phyloP scores from a whole-genome alignment of 176 grass and related monocot species.

The Typha latifolia region DNA sequence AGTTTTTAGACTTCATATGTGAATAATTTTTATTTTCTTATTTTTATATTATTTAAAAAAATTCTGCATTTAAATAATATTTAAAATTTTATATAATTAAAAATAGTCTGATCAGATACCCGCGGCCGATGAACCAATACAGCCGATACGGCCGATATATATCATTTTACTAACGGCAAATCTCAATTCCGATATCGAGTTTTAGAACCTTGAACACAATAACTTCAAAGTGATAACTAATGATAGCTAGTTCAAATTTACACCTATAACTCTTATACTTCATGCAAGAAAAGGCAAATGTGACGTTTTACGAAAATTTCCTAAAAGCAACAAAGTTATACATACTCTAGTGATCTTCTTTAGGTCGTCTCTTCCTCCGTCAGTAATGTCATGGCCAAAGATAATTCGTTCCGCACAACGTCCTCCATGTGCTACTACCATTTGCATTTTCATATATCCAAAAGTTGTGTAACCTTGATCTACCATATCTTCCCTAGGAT shows the following conservation, averaged over 20 bases:
- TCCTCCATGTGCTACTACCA: constrained; percentile 35
- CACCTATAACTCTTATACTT: background rate
- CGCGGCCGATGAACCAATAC: no score
- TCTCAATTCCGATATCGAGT: no score
- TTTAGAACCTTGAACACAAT: no score
- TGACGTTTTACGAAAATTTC: background rate
- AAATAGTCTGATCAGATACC: no score
- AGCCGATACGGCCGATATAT: no score
- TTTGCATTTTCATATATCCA: constrained; percentile 38
- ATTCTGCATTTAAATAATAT: no score
- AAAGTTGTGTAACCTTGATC: constrained; percentile 28
- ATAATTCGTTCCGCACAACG: constrained; percentile 29
- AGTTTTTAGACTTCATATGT: no score
- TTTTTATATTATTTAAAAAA: no score
- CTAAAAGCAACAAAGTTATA: background rate
- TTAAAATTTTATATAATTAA: no score
- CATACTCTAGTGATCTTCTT: constrained; percentile 32
- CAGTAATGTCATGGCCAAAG: constrained; percentile 30
- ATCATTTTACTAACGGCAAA: no score
- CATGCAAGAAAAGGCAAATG: background rate
- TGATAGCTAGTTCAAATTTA: background rate
- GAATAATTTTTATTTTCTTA: no score
- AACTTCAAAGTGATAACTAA: no score
- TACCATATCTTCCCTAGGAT: constrained; percentile 31
- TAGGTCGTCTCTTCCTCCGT: constrained; percentile 35